Conservation (phyloP, 345 rosid species). For the Erodium maritimum region DNA sequence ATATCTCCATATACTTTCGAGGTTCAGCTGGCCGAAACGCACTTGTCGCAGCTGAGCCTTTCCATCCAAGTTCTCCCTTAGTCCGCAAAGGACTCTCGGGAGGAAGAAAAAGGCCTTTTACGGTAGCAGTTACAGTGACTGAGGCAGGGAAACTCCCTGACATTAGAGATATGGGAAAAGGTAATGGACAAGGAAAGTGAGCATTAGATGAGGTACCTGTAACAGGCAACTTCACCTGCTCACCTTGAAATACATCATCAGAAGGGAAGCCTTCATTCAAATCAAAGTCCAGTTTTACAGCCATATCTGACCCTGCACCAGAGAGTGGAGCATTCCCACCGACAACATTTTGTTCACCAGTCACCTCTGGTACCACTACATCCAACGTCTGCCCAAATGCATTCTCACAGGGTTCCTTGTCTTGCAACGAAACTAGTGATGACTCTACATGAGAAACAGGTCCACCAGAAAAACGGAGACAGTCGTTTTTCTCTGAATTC, state of each 20-base stretch:
- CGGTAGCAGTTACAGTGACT: slow-evolving; percentile 75
- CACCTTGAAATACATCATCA: slow-evolving; percentile 43
- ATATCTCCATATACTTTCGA: slow-evolving; percentile 40
- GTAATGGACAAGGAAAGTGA: slow-evolving; percentile 28
- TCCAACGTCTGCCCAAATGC: slow-evolving; percentile 22
- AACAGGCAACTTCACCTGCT: slow-evolving; percentile 24
- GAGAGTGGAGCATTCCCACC: slow-evolving; percentile 17
- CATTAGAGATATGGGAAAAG: slow-evolving; percentile 33
- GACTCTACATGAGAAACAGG: too few species aligned
- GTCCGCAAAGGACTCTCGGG: slow-evolving; percentile 56
- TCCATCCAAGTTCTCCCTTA: slow-evolving; percentile 79
- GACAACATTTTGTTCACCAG: slow-evolving; percentile 25
- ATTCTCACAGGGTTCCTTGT: slow-evolving; percentile 16
- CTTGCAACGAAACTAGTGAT: slow-evolving; percentile 3
- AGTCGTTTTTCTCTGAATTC: too few species aligned
- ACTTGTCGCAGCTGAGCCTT: slow-evolving; percentile 96
- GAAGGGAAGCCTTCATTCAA: slow-evolving; percentile 63
- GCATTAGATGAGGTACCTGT: slow-evolving; percentile 22
- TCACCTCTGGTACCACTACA: slow-evolving; percentile 29
- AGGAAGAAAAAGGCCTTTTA: slow-evolving; percentile 75
- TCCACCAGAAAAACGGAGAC: too few species aligned
- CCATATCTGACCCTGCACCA: slow-evolving; percentile 21
- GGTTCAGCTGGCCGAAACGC: slow-evolving; percentile 98
- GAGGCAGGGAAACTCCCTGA: slow-evolving; percentile 47
- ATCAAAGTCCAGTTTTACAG: slow-evolving; percentile 65